phyloP scores from a whole-genome alignment of 2,329 filamentous ascomycete species.

The Fusarium incarnatum region DNA sequence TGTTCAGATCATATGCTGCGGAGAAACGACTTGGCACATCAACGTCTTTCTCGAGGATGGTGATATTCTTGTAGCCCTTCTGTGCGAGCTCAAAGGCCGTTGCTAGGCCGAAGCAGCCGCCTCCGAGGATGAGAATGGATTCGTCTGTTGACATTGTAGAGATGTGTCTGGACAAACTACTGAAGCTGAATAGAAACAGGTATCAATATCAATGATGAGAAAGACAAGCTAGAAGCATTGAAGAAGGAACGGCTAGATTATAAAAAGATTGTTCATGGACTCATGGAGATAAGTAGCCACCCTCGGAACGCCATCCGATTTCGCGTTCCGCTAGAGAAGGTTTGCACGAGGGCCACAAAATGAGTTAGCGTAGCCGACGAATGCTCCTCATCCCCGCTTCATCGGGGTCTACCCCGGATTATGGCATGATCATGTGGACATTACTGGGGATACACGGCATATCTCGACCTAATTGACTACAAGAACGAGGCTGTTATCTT shows the following conservation, averaged over 20 bases:
- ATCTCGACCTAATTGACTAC: not conserved
- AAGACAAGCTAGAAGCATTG: no score
- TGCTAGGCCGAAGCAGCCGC: slow-evolving; percentile 24
- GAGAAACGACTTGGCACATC: slow-evolving; percentile 28
- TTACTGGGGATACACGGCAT: not conserved
- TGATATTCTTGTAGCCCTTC: slow-evolving; percentile 26
- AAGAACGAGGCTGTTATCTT: no score
- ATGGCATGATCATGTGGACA: slow-evolving; percentile 3
- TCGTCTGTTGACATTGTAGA: slow-evolving; percentile 3
- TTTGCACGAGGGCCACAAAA: slow-evolving; percentile 9
- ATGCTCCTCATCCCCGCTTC: slow-evolving; percentile 12
- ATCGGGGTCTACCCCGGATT: slow-evolving; percentile 18
- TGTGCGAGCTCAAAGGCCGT: slow-evolving; percentile 23
- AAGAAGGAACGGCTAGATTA: no score
- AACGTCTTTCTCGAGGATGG: slow-evolving; percentile 27
- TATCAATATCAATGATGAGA: no score
- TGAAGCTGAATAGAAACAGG: not conserved
- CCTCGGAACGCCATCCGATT: slow-evolving; percentile 23
- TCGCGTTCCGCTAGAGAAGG: not conserved
- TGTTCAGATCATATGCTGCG: slow-evolving; percentile 29
- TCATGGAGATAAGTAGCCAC: not conserved
- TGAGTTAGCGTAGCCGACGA: slow-evolving; percentile 32
- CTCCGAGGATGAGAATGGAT: slow-evolving; percentile 28
- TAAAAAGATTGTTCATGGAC: no score
- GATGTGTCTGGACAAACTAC: not conserved